A percentile compares a stretch with the other conserved stretches of the same genome.
These are phyloP conservation scores for Tolypocladium ophioglossoides DNA, from an alignment of 2,329 filamentous ascomycete genomes.

Conservation along the genomic window DNA sequence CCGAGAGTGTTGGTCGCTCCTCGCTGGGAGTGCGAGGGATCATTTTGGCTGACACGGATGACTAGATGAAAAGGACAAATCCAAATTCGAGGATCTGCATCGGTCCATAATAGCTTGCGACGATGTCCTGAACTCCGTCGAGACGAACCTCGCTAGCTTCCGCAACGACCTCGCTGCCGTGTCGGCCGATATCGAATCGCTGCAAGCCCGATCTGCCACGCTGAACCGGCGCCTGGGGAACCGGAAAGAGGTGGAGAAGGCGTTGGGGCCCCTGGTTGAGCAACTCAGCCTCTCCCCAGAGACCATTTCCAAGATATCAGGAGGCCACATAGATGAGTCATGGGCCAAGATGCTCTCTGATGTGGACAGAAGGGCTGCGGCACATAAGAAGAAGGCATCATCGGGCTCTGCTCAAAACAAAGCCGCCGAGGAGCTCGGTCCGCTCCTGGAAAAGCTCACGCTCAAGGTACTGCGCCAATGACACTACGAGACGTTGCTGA, in stretches of 20 bases:
- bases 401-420: slow-evolving; percentile 55
- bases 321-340: slow-evolving; percentile 79
- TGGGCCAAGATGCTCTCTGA: slow-evolving; percentile 81
- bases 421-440: slow-evolving; percentile 72
- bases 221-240: slow-evolving; percentile 82
- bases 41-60: not conserved
- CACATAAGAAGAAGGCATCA: slow-evolving; percentile 53
- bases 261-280: slow-evolving; percentile 80
- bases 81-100: slow-evolving; percentile 84
- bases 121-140: slow-evolving; percentile 84
- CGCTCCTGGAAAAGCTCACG: slow-evolving; percentile 73
- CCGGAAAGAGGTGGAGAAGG: slow-evolving; percentile 77
- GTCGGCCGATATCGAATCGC: slow-evolving; percentile 86
- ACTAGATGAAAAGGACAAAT: slow-evolving; percentile 68
- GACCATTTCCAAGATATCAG: slow-evolving; percentile 74
- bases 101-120: slow-evolving; percentile 84
- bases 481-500: not conserved
- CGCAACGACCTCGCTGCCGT: slow-evolving; percentile 87
- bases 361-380: slow-evolving; percentile 65
- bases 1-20: slow-evolving; percentile 54
- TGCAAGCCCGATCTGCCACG: slow-evolving; percentile 76
- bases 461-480: slow-evolving; percentile 48
- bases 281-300: slow-evolving; percentile 81
- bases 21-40: too few species aligned
- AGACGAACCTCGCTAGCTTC: slow-evolving; percentile 85